Base-by-base conservation (phyloP, 768 basidiomycete species). In the Kwoniella bestiolae region DNA sequence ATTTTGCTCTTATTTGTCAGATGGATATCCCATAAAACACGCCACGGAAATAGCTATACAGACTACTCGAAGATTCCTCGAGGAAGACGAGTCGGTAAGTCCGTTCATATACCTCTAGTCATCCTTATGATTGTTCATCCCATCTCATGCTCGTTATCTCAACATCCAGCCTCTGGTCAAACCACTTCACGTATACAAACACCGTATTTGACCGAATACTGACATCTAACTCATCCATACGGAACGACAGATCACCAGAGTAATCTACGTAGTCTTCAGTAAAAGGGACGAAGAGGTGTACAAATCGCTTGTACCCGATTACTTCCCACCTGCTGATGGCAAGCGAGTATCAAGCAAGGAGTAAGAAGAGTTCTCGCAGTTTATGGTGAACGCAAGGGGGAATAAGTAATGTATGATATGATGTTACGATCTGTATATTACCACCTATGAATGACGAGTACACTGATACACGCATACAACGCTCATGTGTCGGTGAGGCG, bases 1-100 rank as follows among this genome's bases (percentile, higher is more conserved):
- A n/a, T n/a, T n/a, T n/a, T n/a, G n/a, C n/a, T n/a, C n/a, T n/a
- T n/a, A n/a, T n/a, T n/a, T n/a, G 38, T 2, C 50, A 81, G 80
- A 82, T 60, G 81, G 81, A n/a, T 82, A 80, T 63, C 82, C 82
- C 0, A 74, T 80, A 18, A 63, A 70, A n/a, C 75, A 76, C 29
- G 81, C 81, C 1, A 80, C 81, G 3, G 62, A 74, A 18, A 72
- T 81, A n/a, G 81, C 81, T 1, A 65, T 81, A 4, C 53, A 70
- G 12, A 77, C 80, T 0, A 75, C 76, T n/a, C 35, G 76, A 21
- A 38, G 67, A 41, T 68, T 70, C 51, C 58, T 80, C 16, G 73
- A 75, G 41, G 46, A 65, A 25, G 65, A 75, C 29, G 47, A 72
- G 38, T 49, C 58, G 21, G 71, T 75, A 60, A 38, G 76, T 67